Base-by-base conservation (phyloP, 441 rosid species). In the Iberis amara region DNA sequence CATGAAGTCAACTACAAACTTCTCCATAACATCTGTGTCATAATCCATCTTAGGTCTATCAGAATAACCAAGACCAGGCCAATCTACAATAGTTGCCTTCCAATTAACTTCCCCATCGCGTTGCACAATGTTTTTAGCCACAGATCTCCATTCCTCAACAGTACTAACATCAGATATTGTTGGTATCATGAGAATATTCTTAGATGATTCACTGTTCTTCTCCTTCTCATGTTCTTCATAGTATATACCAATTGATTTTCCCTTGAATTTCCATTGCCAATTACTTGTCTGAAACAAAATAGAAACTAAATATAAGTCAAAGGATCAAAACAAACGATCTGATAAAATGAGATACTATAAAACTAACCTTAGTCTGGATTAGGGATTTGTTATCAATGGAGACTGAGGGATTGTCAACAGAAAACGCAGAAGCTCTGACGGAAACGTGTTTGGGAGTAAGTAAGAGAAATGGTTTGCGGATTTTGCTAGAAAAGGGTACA, bases 101-200 rank as follows among this genome's bases (percentile, higher is more conserved):
- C 65, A 68, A 9, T 52, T 58, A 30, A 58, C 53, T 4, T 52
- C 56, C 5, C 73, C 69, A 28, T 63, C 57, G 0, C 69, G 73
- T 21, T 63, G 72, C 47, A 81, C 84, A 41, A 86, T 78, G 72
- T 79, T 74, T 62, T 57, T 65, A 47, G 96, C 97, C 30, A 84
- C 97, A 30, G 73, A 71, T 76, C 94, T 84, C 97, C 96, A 90
- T 61, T 90, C 94, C 73, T 82, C 92, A 27, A 82, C 94, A 4
- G 94, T 90, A 65, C 94, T 90, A 53, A 86, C 97, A 79, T 90
- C 96, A 7, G 97, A 90, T 66, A 90, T 82, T 4, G 96, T 90
- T 4, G 94, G 97, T 62, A 86, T 64, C 94, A 86, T 70, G 35
- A 90, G 73, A 35, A 90, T 81, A 50, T 81, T 74, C 68, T 79